Conservation (phyloP, 129 eudicot genomes). For the Dittrichia graveolens region DNA sequence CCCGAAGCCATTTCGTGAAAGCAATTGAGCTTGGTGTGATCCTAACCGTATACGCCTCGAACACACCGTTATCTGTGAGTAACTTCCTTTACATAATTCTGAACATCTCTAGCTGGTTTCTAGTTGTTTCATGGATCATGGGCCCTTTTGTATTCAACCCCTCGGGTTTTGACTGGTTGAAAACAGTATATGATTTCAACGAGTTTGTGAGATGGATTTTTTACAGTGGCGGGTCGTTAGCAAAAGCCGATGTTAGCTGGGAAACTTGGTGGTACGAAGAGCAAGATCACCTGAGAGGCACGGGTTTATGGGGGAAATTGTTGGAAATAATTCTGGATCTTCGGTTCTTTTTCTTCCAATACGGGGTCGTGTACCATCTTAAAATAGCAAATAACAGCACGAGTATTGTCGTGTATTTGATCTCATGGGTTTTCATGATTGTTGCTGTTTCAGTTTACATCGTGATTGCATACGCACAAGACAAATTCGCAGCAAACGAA, state of each 20-base stretch:
- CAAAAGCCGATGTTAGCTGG: slow-evolving; percentile 85
- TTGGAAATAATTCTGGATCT: slow-evolving; percentile 77
- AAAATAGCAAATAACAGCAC: slow-evolving; percentile 47
- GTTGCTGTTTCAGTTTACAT: slow-evolving; percentile 53
- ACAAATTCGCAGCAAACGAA: slow-evolving; percentile 67
- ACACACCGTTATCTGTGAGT: slow-evolving; percentile 50
- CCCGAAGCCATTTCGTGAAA: slow-evolving; percentile 93
- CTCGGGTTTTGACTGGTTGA: slow-evolving; percentile 92
- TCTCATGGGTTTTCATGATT: slow-evolving; percentile 73
- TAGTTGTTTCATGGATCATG: slow-evolving; percentile 88
- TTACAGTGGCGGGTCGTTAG: slow-evolving; percentile 60
- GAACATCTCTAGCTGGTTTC: slow-evolving; percentile 86
- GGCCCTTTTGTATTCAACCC: slow-evolving; percentile 87
- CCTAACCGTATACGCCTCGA: slow-evolving; percentile 67
- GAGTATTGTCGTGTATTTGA: slow-evolving; percentile 70
- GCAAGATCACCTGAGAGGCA: slow-evolving; percentile 79
- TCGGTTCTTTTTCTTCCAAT: slow-evolving; percentile 87
- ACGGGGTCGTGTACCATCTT: slow-evolving; percentile 85
- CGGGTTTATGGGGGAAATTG: slow-evolving; percentile 91
- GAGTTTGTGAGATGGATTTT: slow-evolving; percentile 79
- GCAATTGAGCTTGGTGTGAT: slow-evolving; percentile 89
- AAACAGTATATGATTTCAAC: slow-evolving; percentile 86
- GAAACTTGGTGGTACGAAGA: slow-evolving; percentile 99
- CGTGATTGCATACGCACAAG: slow-evolving; percentile 67
- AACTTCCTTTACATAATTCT: slow-evolving; percentile 67